These are phyloP conservation scores for Helicostylum pulchrum DNA, from an alignment of 192 early-diverging fungal species.

Conservation along the genomic window DNA sequence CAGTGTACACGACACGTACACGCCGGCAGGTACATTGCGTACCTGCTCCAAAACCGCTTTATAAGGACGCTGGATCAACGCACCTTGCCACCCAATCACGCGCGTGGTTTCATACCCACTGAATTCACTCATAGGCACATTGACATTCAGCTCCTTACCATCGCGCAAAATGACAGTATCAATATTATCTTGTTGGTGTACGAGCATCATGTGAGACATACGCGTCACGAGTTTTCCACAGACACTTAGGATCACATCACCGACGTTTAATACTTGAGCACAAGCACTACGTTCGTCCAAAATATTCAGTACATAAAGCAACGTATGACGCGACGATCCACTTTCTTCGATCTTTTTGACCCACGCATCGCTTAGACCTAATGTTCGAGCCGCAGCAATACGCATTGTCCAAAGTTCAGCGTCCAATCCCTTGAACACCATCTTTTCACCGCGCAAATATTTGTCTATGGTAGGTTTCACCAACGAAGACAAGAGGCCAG, in stretches of 20 bases:
- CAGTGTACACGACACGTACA: constrained; percentile 58
- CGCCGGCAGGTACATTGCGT: constrained; percentile 57
- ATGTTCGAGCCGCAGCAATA: constrained; percentile 56
- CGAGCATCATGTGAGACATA: constrained; percentile 55
- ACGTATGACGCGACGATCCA: constrained; percentile 44
- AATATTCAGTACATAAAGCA: constrained; percentile 56
- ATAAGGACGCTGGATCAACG: constrained; percentile 70
- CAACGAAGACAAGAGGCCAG: constrained; percentile 46
- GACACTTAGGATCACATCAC: constrained; percentile 68
- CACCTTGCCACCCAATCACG: constrained; percentile 83
- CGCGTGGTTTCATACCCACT: constrained; percentile 57
- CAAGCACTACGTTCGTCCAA: constrained; percentile 56
- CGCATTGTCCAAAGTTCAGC: constrained; percentile 60
- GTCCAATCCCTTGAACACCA: constrained; percentile 53
- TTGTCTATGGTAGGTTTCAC: constrained; percentile 50
- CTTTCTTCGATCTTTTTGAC: constrained; percentile 54
- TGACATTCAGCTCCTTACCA: constrained; percentile 61
- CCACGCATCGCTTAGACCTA: constrained; percentile 59
- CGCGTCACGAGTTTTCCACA: constrained; percentile 61
- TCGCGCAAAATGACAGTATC: constrained; percentile 63
- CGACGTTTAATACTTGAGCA: constrained; percentile 53
- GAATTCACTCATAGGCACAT: constrained; percentile 60
- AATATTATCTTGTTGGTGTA: constrained; percentile 39
- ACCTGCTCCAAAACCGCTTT: constrained; percentile 68
- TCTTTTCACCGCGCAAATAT: constrained; percentile 46